A percentile compares a stretch with the other conserved stretches of the same genome.
Evolutionary conservation across 2,329 filamentous ascomycete species (phyloP).

Genomic region (Penicillium aurantiogriseum): DNA sequence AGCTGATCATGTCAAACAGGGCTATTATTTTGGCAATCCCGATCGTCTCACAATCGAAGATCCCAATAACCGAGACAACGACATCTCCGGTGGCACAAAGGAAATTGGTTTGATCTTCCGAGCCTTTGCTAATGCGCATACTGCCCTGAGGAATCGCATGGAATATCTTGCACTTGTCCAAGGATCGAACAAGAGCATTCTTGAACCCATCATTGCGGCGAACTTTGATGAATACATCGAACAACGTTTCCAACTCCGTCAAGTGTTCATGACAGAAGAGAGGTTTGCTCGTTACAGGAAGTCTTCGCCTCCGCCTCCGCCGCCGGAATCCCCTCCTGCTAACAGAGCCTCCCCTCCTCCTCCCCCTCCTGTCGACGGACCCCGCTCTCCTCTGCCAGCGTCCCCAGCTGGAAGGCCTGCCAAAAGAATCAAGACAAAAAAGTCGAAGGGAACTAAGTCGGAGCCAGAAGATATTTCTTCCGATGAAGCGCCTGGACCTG

Average conservation of each 20-base stretch:
- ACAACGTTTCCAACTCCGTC: conserved; percentile 64
- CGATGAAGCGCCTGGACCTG: conserved; percentile 1
- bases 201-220: conserved; percentile 70
- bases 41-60: conserved; percentile 84
- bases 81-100: conserved; percentile 82
- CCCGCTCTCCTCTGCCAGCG: neutral
- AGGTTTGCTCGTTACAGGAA: conserved; percentile 35
- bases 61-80: conserved; percentile 79
- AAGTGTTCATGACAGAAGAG: conserved; percentile 49
- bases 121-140: conserved; percentile 67
- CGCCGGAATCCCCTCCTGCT: conserved; percentile 7
- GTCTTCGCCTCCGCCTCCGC: conserved; percentile 23
- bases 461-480: conserved; percentile 8
- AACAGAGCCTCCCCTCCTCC: conserved; percentile 13
- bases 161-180: conserved; percentile 23
- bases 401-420: neutral
- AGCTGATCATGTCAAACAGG: conserved; percentile 40
- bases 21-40: conserved; percentile 51
- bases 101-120: conserved; percentile 66
- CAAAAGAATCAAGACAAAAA: neutral
- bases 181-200: conserved; percentile 53
- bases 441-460: neutral
- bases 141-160: conserved; percentile 60
- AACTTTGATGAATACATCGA: conserved; percentile 73
- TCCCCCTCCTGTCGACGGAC: conserved; percentile 2